phyloP scores from a whole-genome alignment of 352 stramenopile species.

The Pythium sukuiense region DNA sequence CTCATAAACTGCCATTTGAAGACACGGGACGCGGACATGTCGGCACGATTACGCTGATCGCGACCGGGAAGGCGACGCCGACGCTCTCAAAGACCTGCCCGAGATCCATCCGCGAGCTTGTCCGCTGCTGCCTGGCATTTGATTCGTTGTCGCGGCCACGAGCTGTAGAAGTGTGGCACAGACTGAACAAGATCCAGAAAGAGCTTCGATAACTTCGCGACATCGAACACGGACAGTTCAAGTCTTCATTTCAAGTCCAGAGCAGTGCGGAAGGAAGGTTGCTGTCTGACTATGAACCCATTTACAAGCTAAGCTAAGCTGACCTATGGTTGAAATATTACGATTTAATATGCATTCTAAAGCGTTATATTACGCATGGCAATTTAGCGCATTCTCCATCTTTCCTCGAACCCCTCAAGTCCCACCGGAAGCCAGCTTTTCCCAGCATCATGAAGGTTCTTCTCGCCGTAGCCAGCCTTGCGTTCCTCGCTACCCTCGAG shows the following conservation, averaged over 20 bases:
- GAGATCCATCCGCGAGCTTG: conserved; percentile 47
- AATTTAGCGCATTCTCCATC: neutral
- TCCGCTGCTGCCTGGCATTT: conserved; percentile 53
- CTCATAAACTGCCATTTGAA: conserved; percentile 59
- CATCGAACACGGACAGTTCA: too few species aligned
- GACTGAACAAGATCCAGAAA: conserved; percentile 73
- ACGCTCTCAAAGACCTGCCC: conserved; percentile 50
- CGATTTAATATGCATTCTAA: too few species aligned
- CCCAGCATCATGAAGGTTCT: neutral
- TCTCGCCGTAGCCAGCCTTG: neutral
- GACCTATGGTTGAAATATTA: too few species aligned
- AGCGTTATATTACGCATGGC: too few species aligned
- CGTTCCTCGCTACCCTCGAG: neutral
- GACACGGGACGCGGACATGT: conserved; percentile 64
- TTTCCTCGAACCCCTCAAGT: neutral
- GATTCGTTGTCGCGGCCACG: conserved; percentile 57
- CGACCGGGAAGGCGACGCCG: conserved; percentile 64
- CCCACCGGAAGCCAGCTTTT: neutral
- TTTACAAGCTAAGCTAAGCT: too few species aligned
- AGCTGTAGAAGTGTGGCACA: conserved; percentile 68
- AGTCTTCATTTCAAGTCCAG: too few species aligned
- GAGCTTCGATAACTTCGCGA: conserved; percentile 25
- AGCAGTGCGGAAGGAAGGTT: too few species aligned
- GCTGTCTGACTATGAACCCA: too few species aligned
- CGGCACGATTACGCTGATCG: conserved; percentile 59